Conservation (phyloP, 2,329 filamentous ascomycete genomes). For the Talaromyces piceae region DNA sequence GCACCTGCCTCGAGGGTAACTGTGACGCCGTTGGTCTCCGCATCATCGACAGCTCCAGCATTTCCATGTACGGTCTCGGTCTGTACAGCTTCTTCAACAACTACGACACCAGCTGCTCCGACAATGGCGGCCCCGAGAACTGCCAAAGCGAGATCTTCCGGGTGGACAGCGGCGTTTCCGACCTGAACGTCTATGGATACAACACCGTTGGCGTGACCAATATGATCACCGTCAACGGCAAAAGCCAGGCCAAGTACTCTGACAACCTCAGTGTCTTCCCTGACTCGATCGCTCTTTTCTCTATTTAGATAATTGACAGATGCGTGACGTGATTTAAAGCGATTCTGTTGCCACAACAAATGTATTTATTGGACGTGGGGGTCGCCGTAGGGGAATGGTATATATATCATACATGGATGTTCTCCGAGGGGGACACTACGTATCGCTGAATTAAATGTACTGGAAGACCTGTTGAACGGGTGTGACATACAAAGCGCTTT, state of each 20-base stretch:
- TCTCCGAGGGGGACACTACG: background rate
- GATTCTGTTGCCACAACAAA: background rate
- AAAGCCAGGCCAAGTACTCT: slow-evolving; percentile 34
- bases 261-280: slow-evolving; percentile 44
- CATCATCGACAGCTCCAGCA: slow-evolving; percentile 35
- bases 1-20: slow-evolving; percentile 22
- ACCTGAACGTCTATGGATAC: slow-evolving; percentile 37
- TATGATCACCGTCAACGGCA: slow-evolving; percentile 41
- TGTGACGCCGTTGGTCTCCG: slow-evolving; percentile 45
- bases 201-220: slow-evolving; percentile 41
- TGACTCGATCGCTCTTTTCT: slow-evolving; percentile 38
- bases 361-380: background rate
- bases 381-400: background rate
- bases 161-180: slow-evolving; percentile 30
- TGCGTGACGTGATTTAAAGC: background rate
- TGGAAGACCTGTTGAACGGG: background rate
- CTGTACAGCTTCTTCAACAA: slow-evolving; percentile 50
- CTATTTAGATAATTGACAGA: background rate
- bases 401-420: background rate
- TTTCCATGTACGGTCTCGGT: slow-evolving; percentile 46
- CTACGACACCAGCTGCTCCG: slow-evolving; percentile 40
- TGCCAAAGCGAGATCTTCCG: slow-evolving; percentile 47
- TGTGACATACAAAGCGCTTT: no score
- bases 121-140: slow-evolving; percentile 28
- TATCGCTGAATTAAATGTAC: background rate